Base-by-base conservation (phyloP, 148 eudicot species). In the Heliamphora exappendiculata region DNA sequence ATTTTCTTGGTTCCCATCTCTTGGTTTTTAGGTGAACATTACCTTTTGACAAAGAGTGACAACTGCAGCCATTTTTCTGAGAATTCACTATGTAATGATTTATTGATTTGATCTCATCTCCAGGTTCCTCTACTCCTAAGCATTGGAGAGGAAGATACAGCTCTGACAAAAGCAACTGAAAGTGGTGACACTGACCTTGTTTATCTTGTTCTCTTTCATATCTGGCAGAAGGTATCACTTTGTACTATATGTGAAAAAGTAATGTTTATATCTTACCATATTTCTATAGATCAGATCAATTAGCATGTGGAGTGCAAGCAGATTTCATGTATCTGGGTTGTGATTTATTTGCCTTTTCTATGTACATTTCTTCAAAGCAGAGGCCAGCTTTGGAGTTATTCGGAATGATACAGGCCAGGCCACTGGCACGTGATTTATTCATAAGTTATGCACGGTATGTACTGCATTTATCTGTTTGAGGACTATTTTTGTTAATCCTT, bases 131-230 rank as follows among this genome's bases (percentile, higher is more conserved):
- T 95, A 78, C 84, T 95, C 76, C 84, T 95, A 47, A 93, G 97
- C 86, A 95, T 95, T 68, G 98, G 92, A 79, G 96, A 95, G 86
- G 94, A 92, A 87, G 94, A 92, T 79, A 71, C 91, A 45, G 97
- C 99, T 82, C 88, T 95, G 78, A 65, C 85, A 72, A 95, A 92
- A 87, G 91, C 99, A 77, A 88, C 87, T 68, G 97, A 92, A 87
- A 91, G 99, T 81, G 99, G 98, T 78, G 99, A 95, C 78, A 92
- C 97, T 78, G 99, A 93, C 87, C 97, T 93, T 77, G 93, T 91
- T 67, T 93, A 92, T 84, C 91, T 95, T 85, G 99, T 93, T 41
- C 77, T 95, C 41, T 95, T 92, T 82, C 97, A 95, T 85, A 87
- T 91, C 66, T 88, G 90, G 96, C 90, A 87, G 75, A 95, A 95